Evolutionary conservation across 2,329 filamentous ascomycete species (phyloP).

Genomic region (Dactylonectria macrodidyma): DNA sequence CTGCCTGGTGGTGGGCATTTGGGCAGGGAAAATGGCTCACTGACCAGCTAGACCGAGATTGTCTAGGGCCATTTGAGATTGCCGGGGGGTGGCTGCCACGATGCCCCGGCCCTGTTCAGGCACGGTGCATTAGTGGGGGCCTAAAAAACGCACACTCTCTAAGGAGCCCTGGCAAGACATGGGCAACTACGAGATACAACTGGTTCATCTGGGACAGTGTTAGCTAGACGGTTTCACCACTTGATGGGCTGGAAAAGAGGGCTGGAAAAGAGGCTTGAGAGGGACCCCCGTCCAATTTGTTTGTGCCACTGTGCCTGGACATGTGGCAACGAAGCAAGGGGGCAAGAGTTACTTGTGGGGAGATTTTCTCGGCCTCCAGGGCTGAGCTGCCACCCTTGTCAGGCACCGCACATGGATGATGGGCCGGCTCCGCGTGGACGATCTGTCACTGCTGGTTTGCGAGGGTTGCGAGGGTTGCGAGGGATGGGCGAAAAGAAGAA

Average conservation of each 20-base stretch:
- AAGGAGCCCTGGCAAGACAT: constrained; percentile 17
- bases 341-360: neutral
- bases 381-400: constrained; percentile 1
- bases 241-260: constrained; percentile 17
- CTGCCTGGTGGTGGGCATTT: too few relatives aligned
- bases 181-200: constrained; percentile 17
- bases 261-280: constrained; percentile 2
- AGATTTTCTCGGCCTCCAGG: constrained; percentile 2
- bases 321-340: constrained; percentile 29
- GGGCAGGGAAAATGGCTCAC: constrained; percentile 46
- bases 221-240: constrained; percentile 32
- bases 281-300: constrained; percentile 1
- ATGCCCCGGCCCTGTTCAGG: constrained; percentile 32
- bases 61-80: constrained; percentile 13
- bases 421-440: neutral
- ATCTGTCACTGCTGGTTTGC: constrained; percentile 18
- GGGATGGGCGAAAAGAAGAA: constrained; percentile 27
- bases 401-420: neutral
- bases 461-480: neutral
- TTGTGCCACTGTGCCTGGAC: constrained; percentile 35
- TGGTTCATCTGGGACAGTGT: constrained; percentile 23
- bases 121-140: constrained; percentile 49
- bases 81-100: constrained; percentile 23
- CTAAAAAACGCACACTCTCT: constrained; percentile 47
- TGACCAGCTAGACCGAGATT: constrained; percentile 32